Conservation (phyloP, 2,329 filamentous ascomycete species). For the Cytospora paraplurivora region DNA sequence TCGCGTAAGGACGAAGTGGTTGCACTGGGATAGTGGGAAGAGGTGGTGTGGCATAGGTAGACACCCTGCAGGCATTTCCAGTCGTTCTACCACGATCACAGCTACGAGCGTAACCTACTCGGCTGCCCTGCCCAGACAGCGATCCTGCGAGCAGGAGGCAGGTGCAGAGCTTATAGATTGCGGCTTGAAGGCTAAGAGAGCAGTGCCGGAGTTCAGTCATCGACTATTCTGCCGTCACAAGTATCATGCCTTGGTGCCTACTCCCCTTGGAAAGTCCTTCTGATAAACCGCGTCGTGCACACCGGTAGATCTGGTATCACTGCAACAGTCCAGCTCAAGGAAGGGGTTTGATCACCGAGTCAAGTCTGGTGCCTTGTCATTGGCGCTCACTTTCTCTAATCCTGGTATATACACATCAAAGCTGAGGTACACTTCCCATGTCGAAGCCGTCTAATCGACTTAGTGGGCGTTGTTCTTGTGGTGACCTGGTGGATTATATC, state of each 20-base stretch:
- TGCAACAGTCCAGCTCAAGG: not conserved
- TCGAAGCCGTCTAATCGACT: conserved; percentile 34
- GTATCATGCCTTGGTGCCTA: not conserved
- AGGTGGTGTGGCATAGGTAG: no score
- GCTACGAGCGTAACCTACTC: no score
- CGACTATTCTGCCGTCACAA: not conserved
- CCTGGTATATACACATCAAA: conserved; percentile 25
- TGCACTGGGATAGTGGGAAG: no score
- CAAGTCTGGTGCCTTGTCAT: conserved; percentile 12
- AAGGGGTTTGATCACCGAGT: conserved; percentile 13
- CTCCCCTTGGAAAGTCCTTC: not conserved
- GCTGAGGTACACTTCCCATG: conserved; percentile 19
- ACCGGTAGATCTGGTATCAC: not conserved
- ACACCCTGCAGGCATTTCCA: no score
- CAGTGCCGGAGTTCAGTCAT: not conserved
- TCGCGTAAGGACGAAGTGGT: no score
- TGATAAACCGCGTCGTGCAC: not conserved
- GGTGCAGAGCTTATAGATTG: not conserved
- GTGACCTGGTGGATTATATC: conserved; percentile 66
- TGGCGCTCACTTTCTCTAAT: conserved; percentile 24
- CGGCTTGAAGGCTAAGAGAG: not conserved
- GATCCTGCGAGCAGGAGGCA: not conserved
- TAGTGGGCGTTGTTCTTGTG: conserved; percentile 99
- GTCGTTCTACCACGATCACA: no score
- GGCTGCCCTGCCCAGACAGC: no score